A percentile compares a stretch with the other conserved stretches of the same genome.
Conservation (phyloP, 495 filamentous ascomycete genomes). For the Penicillium pancosmium region DNA sequence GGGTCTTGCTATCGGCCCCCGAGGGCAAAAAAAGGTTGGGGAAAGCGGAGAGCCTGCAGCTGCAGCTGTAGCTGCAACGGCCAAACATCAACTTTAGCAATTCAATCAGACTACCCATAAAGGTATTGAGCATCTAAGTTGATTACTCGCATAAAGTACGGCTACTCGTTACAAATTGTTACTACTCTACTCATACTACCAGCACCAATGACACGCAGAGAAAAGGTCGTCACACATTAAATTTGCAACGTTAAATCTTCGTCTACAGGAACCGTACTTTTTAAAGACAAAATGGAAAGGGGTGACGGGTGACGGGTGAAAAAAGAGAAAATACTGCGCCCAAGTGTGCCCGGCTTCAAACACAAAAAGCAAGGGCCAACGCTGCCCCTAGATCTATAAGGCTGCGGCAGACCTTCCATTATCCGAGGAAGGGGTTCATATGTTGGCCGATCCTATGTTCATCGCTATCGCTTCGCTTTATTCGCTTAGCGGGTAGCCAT, state of each 20-base stretch:
- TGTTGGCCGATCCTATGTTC: conserved; percentile 31
- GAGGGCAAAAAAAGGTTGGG: too few relatives aligned
- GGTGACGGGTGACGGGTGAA: conserved; percentile 15
- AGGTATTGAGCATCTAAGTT: too few relatives aligned
- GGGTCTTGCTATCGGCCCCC: too few relatives aligned
- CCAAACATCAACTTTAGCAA: too few relatives aligned
- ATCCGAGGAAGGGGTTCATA: conserved; percentile 17
- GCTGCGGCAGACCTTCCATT: conserved; percentile 22
- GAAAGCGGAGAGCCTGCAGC: too few relatives aligned
- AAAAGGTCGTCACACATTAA: conserved; percentile 42
- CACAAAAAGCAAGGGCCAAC: conserved; percentile 34
- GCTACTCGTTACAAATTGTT: too few relatives aligned
- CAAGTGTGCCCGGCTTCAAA: conserved; percentile 34
- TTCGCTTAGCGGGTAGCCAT: conserved; percentile 77
- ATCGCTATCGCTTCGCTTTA: conserved; percentile 23
- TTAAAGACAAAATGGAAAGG: conserved; percentile 24
- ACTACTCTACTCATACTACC: neutral
- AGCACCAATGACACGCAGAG: conserved; percentile 7
- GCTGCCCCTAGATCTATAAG: conserved; percentile 28
- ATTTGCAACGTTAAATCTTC: conserved; percentile 40
- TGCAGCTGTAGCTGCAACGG: too few relatives aligned
- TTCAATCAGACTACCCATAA: too few relatives aligned
- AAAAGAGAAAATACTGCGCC: conserved; percentile 34
- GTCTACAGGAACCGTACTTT: conserved; percentile 44
- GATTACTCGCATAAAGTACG: too few relatives aligned